Conservation (phyloP, 352 stramenopile genomes). For the Hyaloperonospora arabidopsidis region DNA sequence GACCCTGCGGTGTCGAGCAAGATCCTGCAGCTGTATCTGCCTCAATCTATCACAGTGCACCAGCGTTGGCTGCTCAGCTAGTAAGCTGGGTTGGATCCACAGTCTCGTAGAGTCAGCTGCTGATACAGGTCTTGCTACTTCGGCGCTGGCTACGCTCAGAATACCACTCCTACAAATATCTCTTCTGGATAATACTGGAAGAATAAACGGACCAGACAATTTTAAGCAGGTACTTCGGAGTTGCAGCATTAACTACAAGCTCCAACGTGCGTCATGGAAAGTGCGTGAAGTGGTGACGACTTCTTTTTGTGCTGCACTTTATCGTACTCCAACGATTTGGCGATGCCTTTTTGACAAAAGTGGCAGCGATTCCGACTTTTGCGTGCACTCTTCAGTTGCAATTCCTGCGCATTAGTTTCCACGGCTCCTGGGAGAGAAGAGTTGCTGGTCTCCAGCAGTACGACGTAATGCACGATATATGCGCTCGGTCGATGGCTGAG, state of each 20-base stretch:
- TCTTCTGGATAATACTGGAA: too few relatives aligned
- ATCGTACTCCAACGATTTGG: constrained; percentile 45
- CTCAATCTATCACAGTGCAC: constrained; percentile 58
- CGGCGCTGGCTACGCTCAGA: too few relatives aligned
- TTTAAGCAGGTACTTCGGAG: constrained; percentile 47
- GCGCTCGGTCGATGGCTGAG: constrained; percentile 7
- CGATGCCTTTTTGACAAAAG: constrained; percentile 58
- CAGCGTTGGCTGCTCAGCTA: constrained; percentile 61
- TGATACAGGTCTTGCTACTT: too few relatives aligned
- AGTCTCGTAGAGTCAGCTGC: too few relatives aligned
- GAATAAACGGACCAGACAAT: too few relatives aligned
- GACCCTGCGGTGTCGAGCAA: constrained; percentile 34
- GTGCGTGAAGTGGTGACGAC: constrained; percentile 43
- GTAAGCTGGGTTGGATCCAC: constrained; percentile 31
- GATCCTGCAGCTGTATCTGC: constrained; percentile 42
- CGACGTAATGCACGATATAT: too few relatives aligned
- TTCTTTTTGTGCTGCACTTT: constrained; percentile 50
- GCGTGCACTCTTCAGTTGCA: constrained; percentile 50
- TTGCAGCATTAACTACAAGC: constrained; percentile 26
- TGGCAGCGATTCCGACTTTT: constrained; percentile 58
- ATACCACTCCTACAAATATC: too few relatives aligned
- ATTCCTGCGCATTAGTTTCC: too few relatives aligned
- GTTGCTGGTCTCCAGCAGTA: too few relatives aligned
- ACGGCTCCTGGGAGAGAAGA: too few relatives aligned
- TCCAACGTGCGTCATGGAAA: constrained; percentile 21